phyloP scores from a whole-genome alignment of 2,329 filamentous ascomycete genomes.

The Aspergillus pseudoviridinutans region DNA sequence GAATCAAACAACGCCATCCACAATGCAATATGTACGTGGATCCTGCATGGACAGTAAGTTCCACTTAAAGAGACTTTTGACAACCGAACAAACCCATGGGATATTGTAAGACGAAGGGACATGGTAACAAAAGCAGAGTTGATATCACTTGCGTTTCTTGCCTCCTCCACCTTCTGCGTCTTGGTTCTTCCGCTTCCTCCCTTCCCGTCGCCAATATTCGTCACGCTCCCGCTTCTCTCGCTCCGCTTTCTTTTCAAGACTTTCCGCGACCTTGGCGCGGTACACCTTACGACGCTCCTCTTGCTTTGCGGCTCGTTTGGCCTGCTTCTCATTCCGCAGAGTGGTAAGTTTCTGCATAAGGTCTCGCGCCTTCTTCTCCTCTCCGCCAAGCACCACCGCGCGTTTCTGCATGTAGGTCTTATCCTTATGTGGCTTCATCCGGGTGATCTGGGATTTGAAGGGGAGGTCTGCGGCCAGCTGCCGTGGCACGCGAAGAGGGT shows the following conservation, averaged over 20 bases:
- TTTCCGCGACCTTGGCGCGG: slow-evolving; percentile 75
- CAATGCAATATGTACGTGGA: slow-evolving; percentile 19
- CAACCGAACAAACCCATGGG: slow-evolving; percentile 19
- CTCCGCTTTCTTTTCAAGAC: slow-evolving; percentile 77
- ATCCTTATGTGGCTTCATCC: slow-evolving; percentile 74
- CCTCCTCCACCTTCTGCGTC: slow-evolving; percentile 49
- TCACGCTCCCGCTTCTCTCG: slow-evolving; percentile 88
- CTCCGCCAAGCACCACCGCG: slow-evolving; percentile 77
- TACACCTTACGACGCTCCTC: slow-evolving; percentile 80
- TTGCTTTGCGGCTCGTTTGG: slow-evolving; percentile 78
- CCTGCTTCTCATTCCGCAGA: slow-evolving; percentile 82
- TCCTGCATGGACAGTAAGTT: slow-evolving; percentile 12
- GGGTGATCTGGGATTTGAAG: slow-evolving; percentile 84
- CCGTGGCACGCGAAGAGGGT: slow-evolving; percentile 52
- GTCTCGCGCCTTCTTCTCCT: slow-evolving; percentile 84
- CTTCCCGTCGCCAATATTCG: slow-evolving; percentile 89
- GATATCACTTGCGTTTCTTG: slow-evolving; percentile 40
- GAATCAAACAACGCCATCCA: slow-evolving; percentile 16
- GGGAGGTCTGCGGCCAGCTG: slow-evolving; percentile 71
- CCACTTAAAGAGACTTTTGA: slow-evolving; percentile 13
- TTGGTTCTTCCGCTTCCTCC: slow-evolving; percentile 66
- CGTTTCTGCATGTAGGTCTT: slow-evolving; percentile 93
- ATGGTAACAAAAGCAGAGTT: slow-evolving; percentile 12
- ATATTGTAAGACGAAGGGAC: slow-evolving; percentile 18
- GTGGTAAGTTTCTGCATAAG: slow-evolving; percentile 92